Evolutionary conservation across 192 early-diverging fungal genomes (phyloP).

Genomic region (Podila verticillata): DNA sequence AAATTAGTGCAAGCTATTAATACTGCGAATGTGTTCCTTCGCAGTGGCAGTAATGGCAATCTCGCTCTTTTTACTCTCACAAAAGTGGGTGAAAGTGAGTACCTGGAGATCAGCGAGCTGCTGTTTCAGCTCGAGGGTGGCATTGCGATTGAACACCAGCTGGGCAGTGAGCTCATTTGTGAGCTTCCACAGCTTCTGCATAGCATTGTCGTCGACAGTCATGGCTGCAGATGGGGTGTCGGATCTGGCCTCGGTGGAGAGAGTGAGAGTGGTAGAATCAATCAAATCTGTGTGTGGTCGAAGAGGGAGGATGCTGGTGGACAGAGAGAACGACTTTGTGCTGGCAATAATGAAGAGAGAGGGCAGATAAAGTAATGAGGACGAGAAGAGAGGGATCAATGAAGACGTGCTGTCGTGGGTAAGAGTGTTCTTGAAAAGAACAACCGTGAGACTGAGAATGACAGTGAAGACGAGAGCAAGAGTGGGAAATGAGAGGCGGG

Average conservation of each 20-base stretch:
- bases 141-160: slow-evolving; percentile 54
- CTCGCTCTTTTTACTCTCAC: neutral
- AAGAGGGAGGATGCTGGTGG: no score
- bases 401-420: neutral
- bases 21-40: neutral
- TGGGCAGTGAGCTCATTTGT: slow-evolving; percentile 58
- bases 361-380: no score
- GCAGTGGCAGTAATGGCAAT: neutral
- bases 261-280: neutral
- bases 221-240: neutral
- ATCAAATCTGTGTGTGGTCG: neutral
- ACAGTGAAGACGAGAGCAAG: neutral
- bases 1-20: neutral
- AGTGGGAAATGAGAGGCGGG: neutral
- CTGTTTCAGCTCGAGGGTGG: slow-evolving; percentile 40
- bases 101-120: slow-evolving; percentile 58
- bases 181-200: slow-evolving; percentile 58
- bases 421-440: neutral
- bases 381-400: neutral
- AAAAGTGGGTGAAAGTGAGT: neutral
- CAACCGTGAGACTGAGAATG: neutral
- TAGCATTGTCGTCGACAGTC: slow-evolving; percentile 55
- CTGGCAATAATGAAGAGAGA: no score
- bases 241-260: neutral
- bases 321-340: no score